Base-by-base conservation (phyloP, 441 rosid genomes). In the Jatropha multifida region DNA sequence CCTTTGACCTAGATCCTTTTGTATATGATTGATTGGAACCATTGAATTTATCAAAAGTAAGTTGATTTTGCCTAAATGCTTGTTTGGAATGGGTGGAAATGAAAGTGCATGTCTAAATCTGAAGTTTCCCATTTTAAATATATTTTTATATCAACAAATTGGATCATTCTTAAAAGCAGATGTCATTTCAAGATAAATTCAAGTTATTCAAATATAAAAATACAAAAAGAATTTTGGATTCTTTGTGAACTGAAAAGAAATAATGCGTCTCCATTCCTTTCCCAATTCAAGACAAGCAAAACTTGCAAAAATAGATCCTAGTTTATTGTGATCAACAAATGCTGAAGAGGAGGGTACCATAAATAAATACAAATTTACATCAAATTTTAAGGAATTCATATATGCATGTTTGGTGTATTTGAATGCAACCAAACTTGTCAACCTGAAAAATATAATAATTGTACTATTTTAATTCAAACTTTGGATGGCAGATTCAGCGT, bases 401-500 rank as follows among this genome's bases (percentile, higher is more conserved):
- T 37, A 18, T 65, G 56, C 14, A 44, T 44, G 48, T 44, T 44
- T 44, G 48, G 52, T 65, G 26, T 38, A 17, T 41, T 65, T 74
- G 65, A 2, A 55, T 26, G n/a, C n/a, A 10, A 15, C 8, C 44
- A 20, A 18, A 32, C 26, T 49, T 70, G 69, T 48, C 27, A 71
- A 9, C 70, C 68, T 71, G 38, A 69, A 48, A 37, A 20, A 55
- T 62, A 32, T 73, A 70, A 40, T 78, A 59, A 68, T 66, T 76
- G 78, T 76, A 80, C 32, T 70, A 20, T 23, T 59, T 59, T 10
- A 58, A 56, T 79, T 76, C 84, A 32, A 66, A 72, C 67, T 82
- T 77, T 71, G 78, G 58, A 58, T 81, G 80, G 71, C 97, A 96
- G 99, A 85, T 92, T 77, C 87, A 87, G 80, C 95, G 98, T 70